These are phyloP conservation scores for Coprinopsis cinerea DNA, from an alignment of 768 basidiomycete genomes.

Conservation along the genomic window DNA sequence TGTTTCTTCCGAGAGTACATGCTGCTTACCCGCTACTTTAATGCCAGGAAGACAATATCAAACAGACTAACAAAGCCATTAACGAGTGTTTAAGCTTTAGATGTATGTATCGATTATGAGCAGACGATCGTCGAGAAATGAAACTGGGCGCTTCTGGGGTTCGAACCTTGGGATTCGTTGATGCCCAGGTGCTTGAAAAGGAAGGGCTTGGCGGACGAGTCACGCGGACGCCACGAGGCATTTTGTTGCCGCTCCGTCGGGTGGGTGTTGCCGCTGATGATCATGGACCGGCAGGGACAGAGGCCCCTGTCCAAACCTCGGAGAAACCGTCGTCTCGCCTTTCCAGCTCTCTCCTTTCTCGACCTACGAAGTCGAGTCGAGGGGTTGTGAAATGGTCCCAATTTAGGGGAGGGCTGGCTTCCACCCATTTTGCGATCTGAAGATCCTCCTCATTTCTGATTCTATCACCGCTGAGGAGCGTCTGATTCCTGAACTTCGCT, in stretches of 20 bases:
- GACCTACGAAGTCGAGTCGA: no score
- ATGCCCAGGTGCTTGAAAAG: neutral
- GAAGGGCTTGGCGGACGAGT: neutral
- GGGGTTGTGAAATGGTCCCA: no score
- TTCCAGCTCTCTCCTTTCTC: neutral
- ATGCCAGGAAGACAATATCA: no score
- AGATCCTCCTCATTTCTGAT: neutral
- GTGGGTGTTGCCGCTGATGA: neutral
- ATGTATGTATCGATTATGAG: neutral
- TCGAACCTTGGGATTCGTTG: neutral
- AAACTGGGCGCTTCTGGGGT: neutral
- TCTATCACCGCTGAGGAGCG: neutral
- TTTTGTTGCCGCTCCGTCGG: neutral
- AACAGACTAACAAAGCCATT: no score
- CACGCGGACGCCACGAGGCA: conserved; percentile 1
- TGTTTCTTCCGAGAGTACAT: no score
- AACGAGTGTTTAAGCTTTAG: neutral
- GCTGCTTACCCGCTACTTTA: no score
- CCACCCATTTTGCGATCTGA: neutral
- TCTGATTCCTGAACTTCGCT: neutral
- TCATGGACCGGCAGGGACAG: neutral
- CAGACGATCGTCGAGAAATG: no score
- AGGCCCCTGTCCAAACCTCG: neutral
- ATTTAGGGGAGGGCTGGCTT: neutral
- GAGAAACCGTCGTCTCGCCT: neutral